A percentile compares a stretch with the other conserved stretches of the same genome.
These are phyloP conservation scores for Tricholoma matsutake DNA, from an alignment of 768 basidiomycete species.

Conservation along the genomic window DNA sequence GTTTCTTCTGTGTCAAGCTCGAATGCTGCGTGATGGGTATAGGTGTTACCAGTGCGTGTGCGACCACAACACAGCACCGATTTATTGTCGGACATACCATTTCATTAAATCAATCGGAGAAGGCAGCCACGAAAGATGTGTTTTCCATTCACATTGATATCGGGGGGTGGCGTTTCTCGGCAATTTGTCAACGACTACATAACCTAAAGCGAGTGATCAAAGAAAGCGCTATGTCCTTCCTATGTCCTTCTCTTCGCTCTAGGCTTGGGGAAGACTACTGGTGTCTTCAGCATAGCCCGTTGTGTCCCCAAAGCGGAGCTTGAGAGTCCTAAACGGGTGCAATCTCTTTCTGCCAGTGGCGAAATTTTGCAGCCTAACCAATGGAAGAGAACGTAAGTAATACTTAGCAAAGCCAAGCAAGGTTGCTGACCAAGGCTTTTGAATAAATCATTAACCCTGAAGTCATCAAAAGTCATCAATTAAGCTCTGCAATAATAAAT, in stretches of 20 bases:
- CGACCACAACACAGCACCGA: background rate
- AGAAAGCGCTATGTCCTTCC: background rate
- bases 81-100: background rate
- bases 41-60: background rate
- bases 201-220: background rate
- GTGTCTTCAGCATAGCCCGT: conserved; percentile 70
- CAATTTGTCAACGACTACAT: background rate
- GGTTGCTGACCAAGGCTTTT: conserved; percentile 58
- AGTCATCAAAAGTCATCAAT: conserved; percentile 2
- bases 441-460: conserved; percentile 63
- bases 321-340: conserved; percentile 66
- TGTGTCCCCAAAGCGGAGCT: conserved; percentile 60
- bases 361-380: conserved; percentile 70
- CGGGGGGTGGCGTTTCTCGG: background rate
- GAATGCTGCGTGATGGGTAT: background rate
- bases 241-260: conserved; percentile 34
- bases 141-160: background rate
- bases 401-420: background rate
- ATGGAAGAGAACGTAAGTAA: background rate
- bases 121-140: background rate
- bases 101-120: background rate
- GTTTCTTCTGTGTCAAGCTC: background rate
- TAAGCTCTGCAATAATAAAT: background rate
- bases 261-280: conserved; percentile 80
- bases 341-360: conserved; percentile 55